Evolutionary conservation across 768 basidiomycete species (phyloP), one percentile per base, ranked within the genome.

Genomic region (Glaciozyma martinii): DNA sequence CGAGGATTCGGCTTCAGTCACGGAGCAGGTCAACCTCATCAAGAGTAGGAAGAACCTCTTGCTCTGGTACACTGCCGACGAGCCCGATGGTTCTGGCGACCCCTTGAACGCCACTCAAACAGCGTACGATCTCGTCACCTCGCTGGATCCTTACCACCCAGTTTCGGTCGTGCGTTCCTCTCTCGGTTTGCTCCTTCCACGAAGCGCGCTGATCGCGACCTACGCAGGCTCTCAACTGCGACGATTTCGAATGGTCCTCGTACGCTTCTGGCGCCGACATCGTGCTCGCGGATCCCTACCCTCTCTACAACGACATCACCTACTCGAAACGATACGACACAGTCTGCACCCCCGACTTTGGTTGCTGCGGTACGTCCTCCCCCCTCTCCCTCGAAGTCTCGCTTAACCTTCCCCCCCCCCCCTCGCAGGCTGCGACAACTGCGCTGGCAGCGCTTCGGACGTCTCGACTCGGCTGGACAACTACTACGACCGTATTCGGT

Each of bases 391-490:
- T 56, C 55, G 16, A 33, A 30, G 5, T 23, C 12, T n/a, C 33
- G 7, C 23, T 42, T n/a, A 16, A 74, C 68, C n/a, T n/a, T 40
- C 23, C 53, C 1, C 81, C 83, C 66, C 87, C 82, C 66, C 88
- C 87, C 3, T 89, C 87, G 70, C 4, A 56, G 89, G 89, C 70
- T 88, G 79, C 63, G 86, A 85, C 70, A 80, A 83, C 68, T 90
- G 89, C 75, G 76, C 81, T 61, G 86, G 86, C 3, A 77, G 66
- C 29, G 86, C 87, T 69, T 81, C 84, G 65, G 87, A 89, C 71
- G 84, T 89, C 59, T 81, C 83, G 16, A 79, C 78, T 0, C 79
- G 87, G 40, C 83, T 88, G 78, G 83, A 86, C 57, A 80, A 85
- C 63, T 88, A 85, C 76, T 76, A 76, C 56, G 55, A 56, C 19